Evolutionary conservation across 2,329 filamentous ascomycete genomes (phyloP), one percentile per base, ranked within the genome.

Genomic region (Zalaria obscura): DNA sequence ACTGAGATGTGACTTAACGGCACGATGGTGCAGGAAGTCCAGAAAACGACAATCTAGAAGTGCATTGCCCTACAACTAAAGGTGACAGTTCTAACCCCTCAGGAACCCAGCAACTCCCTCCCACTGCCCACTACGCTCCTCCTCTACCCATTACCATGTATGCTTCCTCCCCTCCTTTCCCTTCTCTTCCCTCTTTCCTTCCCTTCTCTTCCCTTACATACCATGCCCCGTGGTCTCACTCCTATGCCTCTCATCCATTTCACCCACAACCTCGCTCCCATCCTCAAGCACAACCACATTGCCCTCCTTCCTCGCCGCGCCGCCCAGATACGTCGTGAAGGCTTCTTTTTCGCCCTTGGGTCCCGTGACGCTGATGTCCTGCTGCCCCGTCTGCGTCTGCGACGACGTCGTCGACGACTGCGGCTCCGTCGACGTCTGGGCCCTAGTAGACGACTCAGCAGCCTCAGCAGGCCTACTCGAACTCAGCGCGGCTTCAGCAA

Each of bases 201-300:
- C 18, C 18, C 18, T 18, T 18, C 18, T 18, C 18, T 18, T 18
- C 18, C 35, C n/a, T 38, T 38, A 44, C 42, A 44, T 44, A 5
- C 43, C 43, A 27, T 41, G 43, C 5, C 43, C 43, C 7, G 18
- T 36, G 2, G 32, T 36, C 5, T 28, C 36, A 5, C 31, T 31
- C 8, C 36, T 31, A 7, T 31, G 27, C 27, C 8, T 41, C 32
- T 45, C 35, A 25, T 38, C 39, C 38, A 39, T 43, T 3, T 34
- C 34, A 1, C 40, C 35, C 5, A 44, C 34, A 42, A 43, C 40
- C 40, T 52, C 50, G 38, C 50, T 40, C 4, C 47, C 54, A 18
- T 57, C 51, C 7, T 7, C 25, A 41, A 51, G 51, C 18, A 59
- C 50, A 4, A 58, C 50, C 9, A 59, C 55, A 39, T 52, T 54